Evolutionary conservation across 2,329 filamentous ascomycete genomes (phyloP).

Genomic region (Penicillium oxalicum): DNA sequence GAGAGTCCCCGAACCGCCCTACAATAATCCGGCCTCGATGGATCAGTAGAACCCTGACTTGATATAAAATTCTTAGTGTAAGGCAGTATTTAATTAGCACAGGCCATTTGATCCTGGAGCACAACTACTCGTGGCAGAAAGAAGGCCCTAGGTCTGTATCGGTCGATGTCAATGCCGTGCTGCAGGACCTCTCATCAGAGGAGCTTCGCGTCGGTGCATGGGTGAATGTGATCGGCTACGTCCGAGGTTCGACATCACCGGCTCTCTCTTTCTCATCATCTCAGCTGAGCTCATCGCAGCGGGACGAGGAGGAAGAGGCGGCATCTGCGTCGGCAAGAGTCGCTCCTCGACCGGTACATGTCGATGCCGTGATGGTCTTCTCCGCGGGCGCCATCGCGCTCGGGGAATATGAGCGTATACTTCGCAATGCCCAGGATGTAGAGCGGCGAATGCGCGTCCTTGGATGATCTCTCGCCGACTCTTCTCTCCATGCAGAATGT

Average conservation of each 20-base stretch:
- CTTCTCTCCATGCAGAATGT: neutral
- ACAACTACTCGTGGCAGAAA: constrained; percentile 50
- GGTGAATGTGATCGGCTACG: constrained; percentile 83
- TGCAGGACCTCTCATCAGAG: constrained; percentile 58
- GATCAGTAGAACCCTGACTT: too few species aligned
- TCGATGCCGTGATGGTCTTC: constrained; percentile 77
- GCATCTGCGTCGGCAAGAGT: constrained; percentile 2
- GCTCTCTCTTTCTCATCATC: constrained; percentile 14
- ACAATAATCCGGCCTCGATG: neutral
- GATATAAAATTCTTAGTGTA: constrained; percentile 42
- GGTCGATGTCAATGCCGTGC: constrained; percentile 67
- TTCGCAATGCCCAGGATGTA: constrained; percentile 38
- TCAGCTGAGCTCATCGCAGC: constrained; percentile 4
- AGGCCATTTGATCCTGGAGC: constrained; percentile 62
- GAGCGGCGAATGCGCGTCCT: constrained; percentile 24
- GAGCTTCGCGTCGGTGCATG: constrained; percentile 70
- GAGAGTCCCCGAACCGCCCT: neutral
- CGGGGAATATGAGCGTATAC: constrained; percentile 61
- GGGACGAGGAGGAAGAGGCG: neutral
- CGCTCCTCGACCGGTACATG: constrained; percentile 34
- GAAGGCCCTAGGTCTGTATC: constrained; percentile 44
- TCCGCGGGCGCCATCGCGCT: constrained; percentile 66
- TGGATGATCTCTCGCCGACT: neutral
- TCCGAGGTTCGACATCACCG: constrained; percentile 38
- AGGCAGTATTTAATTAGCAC: constrained; percentile 51